phyloP scores from a whole-genome alignment of 2,329 filamentous ascomycete species.

The Anthostomella pinea region DNA sequence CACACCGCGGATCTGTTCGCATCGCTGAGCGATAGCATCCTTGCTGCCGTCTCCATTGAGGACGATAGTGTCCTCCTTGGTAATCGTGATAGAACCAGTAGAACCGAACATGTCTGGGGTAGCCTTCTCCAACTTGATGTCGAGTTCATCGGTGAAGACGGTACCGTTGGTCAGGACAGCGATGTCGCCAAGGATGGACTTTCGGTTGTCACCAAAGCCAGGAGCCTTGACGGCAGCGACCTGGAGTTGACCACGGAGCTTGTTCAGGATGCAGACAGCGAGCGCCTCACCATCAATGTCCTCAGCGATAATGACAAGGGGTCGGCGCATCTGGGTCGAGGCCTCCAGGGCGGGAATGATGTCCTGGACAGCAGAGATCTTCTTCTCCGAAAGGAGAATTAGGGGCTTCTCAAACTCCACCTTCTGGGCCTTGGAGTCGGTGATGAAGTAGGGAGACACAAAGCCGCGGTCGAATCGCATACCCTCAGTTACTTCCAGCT shows the following conservation, averaged over 20 bases:
- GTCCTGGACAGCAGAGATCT: slow-evolving; percentile 98
- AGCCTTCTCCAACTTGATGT: slow-evolving; percentile 98
- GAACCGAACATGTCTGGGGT: slow-evolving; percentile 94
- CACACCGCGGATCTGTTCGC: slow-evolving; percentile 98
- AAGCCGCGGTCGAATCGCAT: slow-evolving; percentile 99
- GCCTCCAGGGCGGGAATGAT: slow-evolving; percentile 97
- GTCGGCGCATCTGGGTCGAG: slow-evolving; percentile 90
- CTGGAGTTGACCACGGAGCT: slow-evolving; percentile 98
- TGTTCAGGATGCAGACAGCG: slow-evolving; percentile 99
- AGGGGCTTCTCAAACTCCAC: slow-evolving; percentile 99
- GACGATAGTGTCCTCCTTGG: slow-evolving; percentile 99
- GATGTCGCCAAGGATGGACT: slow-evolving; percentile 97
- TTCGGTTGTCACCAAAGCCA: slow-evolving; percentile 99
- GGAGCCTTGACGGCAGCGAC: slow-evolving; percentile 98
- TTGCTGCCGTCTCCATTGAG: slow-evolving; percentile 96
- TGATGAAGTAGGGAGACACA: slow-evolving; percentile 99
- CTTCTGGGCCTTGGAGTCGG: slow-evolving; percentile 97
- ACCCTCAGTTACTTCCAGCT: slow-evolving; percentile 98
- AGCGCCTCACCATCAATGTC: slow-evolving; percentile 98
- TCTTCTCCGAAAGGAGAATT: slow-evolving; percentile 99
- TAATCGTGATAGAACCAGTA: slow-evolving; percentile 98
- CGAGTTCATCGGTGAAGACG: slow-evolving; percentile 97
- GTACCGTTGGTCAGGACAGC: slow-evolving; percentile 94
- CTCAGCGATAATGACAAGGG: slow-evolving; percentile 97
- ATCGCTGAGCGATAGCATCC: slow-evolving; percentile 89